A percentile compares a stretch with the other conserved stretches of the same genome.
Conservation (phyloP, 495 filamentous ascomycete genomes). For the Tuber calosporum region DNA sequence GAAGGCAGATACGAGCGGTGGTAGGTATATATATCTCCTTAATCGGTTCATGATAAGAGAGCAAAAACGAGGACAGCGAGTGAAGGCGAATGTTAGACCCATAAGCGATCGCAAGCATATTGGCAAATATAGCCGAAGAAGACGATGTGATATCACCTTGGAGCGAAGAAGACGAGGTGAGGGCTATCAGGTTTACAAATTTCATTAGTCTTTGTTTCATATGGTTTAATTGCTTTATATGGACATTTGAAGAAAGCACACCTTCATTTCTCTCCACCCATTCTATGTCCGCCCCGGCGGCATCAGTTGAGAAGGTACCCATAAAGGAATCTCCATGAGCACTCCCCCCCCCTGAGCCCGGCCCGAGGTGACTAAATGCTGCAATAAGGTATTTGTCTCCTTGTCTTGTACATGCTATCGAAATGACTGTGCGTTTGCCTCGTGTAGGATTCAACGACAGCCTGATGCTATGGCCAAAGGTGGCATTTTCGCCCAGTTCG, state of each 20-base stretch:
- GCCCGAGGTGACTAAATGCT: conserved; percentile 7
- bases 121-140: conserved; percentile 32
- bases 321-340: conserved; percentile 12
- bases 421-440: not conserved
- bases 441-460: not conserved
- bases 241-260: conserved; percentile 31
- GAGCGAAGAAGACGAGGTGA: conserved; percentile 8
- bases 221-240: conserved; percentile 9
- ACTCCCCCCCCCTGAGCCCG: conserved; percentile 2
- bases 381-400: conserved; percentile 12
- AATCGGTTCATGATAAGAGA: conserved; percentile 28
- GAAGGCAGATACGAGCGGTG: conserved; percentile 28
- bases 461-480: not conserved
- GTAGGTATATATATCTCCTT: conserved; percentile 24
- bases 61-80: conserved; percentile 30
- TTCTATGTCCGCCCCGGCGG: conserved; percentile 16
- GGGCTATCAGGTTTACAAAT: conserved; percentile 15
- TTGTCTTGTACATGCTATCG: conserved; percentile 26
- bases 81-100: conserved; percentile 26
- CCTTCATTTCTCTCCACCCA: conserved; percentile 30
- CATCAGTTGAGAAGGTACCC: conserved; percentile 21
- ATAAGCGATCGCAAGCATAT: conserved; percentile 36
- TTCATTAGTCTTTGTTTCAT: conserved; percentile 15
- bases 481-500: conserved; percentile 10
- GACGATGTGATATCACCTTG: conserved; percentile 16